Conservation (phyloP, 345 rosid genomes). For the Eucalyptus urophylla region DNA sequence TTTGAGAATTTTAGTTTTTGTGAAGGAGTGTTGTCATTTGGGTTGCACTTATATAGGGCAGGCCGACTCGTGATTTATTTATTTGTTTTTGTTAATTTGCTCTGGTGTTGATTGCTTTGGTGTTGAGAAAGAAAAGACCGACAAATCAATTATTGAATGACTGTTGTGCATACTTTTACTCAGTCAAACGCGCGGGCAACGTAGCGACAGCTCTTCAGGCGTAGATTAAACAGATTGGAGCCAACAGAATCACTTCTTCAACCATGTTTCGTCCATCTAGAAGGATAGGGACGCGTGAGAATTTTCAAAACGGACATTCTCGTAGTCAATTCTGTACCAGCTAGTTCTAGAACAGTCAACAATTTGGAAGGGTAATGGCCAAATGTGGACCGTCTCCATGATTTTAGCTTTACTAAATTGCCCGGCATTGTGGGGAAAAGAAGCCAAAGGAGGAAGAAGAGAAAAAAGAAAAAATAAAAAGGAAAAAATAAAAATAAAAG, state of each 20-base stretch:
- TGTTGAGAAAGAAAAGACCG: not conserved
- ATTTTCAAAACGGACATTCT: not conserved
- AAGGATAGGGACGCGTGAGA: not conserved
- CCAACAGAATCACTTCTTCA: not conserved
- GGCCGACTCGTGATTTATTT: not conserved
- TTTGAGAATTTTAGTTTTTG: not conserved
- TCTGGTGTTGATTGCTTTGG: not conserved
- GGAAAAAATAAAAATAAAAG: no score
- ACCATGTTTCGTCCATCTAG: not conserved
- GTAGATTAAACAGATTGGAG: not conserved
- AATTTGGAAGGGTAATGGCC: no score
- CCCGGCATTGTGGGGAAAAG: no score
- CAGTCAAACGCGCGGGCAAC: not conserved
- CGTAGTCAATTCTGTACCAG: not conserved
- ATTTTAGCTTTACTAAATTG: no score
- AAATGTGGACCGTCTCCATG: no score
- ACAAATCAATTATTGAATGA: not conserved
- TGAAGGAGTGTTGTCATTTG: not conserved
- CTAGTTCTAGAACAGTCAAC: not conserved
- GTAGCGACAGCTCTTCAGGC: fast-evolving
- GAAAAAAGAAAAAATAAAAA: no score
- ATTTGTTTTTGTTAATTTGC: not conserved
- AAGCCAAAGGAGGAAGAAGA: no score
- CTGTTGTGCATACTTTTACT: not conserved
- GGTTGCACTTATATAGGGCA: not conserved